A percentile compares a stretch with the other conserved stretches of the same genome.
Evolutionary conservation across 768 basidiomycete species (phyloP).

Genomic region (Neoboletus magnificus): DNA sequence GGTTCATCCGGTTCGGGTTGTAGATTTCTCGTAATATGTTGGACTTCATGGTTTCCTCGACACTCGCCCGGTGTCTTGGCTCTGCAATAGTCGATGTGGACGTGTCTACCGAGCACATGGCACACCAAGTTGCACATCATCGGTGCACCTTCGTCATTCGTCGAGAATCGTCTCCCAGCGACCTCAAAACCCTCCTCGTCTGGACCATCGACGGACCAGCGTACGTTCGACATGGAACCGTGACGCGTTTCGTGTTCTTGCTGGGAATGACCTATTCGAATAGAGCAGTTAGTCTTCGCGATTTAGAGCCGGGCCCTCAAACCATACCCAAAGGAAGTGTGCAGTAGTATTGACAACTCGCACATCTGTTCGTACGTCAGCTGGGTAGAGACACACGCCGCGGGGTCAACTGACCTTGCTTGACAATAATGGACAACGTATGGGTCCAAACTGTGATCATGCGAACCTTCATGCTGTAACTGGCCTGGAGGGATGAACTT

Average conservation of each 20-base stretch:
- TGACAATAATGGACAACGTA: conserved; percentile 52
- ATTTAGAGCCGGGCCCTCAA: not conserved
- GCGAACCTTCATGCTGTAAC: conserved; percentile 43
- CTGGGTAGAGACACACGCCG: not conserved
- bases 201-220: conserved; percentile 52
- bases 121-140: conserved; percentile 61
- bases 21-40: conserved; percentile 42
- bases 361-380: conserved; percentile 38
- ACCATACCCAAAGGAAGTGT: conserved; percentile 48
- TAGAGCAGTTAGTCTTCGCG: not conserved
- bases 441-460: conserved; percentile 44
- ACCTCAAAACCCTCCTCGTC: conserved; percentile 49
- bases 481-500: conserved; percentile 43
- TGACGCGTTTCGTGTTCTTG: conserved; percentile 59
- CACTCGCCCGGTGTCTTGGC: conserved; percentile 36
- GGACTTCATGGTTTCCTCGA: conserved; percentile 36
- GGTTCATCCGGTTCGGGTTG: conserved; percentile 42
- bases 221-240: conserved; percentile 56
- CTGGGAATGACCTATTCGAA: conserved; percentile 47
- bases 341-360: conserved; percentile 56
- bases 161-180: conserved; percentile 49
- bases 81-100: conserved; percentile 55
- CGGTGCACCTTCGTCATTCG: conserved; percentile 54
- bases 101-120: conserved; percentile 48
- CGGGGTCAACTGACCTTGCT: conserved; percentile 32